Percentiles rank a stretch among this genome's conserved stretches.
Evolutionary conservation across 1,284 basidiomycete species (phyloP).

Genomic region (Violaceomyces palustris): DNA sequence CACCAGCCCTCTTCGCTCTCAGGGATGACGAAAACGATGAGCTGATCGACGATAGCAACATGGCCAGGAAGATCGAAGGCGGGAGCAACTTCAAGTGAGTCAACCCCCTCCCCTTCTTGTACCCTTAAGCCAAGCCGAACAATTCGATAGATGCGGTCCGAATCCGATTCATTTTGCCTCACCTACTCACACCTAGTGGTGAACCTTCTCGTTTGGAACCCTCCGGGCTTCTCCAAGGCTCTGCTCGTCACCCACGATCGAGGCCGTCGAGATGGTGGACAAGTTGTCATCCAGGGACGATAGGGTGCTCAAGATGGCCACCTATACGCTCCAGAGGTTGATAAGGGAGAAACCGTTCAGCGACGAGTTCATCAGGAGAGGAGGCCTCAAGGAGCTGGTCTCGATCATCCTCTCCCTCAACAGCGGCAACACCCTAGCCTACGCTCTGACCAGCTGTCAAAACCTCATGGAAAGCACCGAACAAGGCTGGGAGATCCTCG

Average conservation of each 20-base stretch:
- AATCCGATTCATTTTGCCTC: too few species aligned
- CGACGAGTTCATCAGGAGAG: constrained; percentile 72
- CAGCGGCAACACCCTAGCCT: constrained; percentile 80
- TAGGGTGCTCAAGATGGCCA: constrained; percentile 62
- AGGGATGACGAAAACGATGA: constrained; percentile 76
- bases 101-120: background rate
- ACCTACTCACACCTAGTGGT: constrained; percentile 75
- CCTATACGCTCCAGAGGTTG: constrained; percentile 77
- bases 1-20: constrained; percentile 73
- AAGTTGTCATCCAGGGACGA: constrained; percentile 66
- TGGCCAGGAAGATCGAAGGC: constrained; percentile 43
- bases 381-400: constrained; percentile 58
- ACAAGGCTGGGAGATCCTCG: constrained; percentile 65
- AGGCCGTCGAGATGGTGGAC: constrained; percentile 72
- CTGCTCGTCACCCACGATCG: constrained; percentile 72
- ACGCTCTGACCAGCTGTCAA: constrained; percentile 76
- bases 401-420: constrained; percentile 47
- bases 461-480: constrained; percentile 58
- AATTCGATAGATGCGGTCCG: constrained; percentile 56
- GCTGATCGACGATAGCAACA: constrained; percentile 69
- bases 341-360: constrained; percentile 87
- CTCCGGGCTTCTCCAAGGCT: constrained; percentile 61
- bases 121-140: constrained; percentile 4
- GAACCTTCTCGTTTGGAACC: constrained; percentile 69
- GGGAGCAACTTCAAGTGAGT: constrained; percentile 40